Percentiles rank a stretch among this genome's conserved stretches.
Evolutionary conservation across 257 asterid genomes (phyloP).

Genomic region (Apocynum venetum): DNA sequence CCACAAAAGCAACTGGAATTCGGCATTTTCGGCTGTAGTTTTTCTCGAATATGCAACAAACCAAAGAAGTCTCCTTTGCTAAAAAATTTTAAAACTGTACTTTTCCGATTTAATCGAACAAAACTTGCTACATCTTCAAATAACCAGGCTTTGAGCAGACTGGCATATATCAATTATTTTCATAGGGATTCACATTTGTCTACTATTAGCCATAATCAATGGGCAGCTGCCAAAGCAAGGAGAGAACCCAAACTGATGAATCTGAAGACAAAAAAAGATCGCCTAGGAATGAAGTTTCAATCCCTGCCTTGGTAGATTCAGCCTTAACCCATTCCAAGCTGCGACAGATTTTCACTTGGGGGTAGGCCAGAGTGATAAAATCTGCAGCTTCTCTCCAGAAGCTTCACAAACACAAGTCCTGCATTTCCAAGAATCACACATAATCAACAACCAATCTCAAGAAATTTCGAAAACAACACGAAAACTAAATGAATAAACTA

Average conservation of each 20-base stretch:
- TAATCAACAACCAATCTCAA: constrained; percentile 15
- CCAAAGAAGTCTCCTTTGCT: background rate
- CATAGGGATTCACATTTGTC: constrained; percentile 23
- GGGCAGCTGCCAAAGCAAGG: constrained; percentile 51
- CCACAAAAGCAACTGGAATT: constrained; percentile 40
- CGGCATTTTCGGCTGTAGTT: constrained; percentile 33
- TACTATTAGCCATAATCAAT: constrained; percentile 58
- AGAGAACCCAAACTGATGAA: constrained; percentile 31
- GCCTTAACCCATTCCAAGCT: constrained; percentile 40
- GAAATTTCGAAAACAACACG: constrained; percentile 10
- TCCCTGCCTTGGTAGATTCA: constrained; percentile 22
- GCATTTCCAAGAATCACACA: constrained; percentile 18
- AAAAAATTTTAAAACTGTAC: constrained; percentile 3
- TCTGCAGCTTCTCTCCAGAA: constrained; percentile 47
- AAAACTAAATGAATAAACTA: background rate
- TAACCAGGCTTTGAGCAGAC: constrained; percentile 17
- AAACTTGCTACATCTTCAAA: constrained; percentile 29
- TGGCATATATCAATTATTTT: constrained; percentile 9
- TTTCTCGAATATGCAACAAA: constrained; percentile 15
- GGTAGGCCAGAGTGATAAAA: constrained; percentile 57
- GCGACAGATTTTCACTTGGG: constrained; percentile 26
- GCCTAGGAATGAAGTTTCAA: constrained; percentile 27
- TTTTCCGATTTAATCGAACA: constrained; percentile 12
- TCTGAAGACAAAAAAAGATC: constrained; percentile 25
- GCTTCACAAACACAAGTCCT: constrained; percentile 46